Percentiles rank a stretch among this genome's conserved stretches.
Conservation (phyloP, 345 rosid genomes). For the Firmiana major region DNA sequence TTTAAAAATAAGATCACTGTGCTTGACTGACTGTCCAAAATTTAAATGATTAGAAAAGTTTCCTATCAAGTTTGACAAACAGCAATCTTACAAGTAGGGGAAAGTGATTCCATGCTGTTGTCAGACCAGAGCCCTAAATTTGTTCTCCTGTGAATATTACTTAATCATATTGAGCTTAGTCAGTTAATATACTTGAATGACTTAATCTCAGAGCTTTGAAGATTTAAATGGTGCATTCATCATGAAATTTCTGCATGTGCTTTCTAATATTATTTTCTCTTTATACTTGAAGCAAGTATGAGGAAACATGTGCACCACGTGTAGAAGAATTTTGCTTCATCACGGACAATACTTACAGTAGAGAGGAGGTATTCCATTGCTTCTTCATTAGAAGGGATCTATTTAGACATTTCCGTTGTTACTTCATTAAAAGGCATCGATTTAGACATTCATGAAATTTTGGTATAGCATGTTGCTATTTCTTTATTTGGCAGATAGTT, state of each 20-base stretch:
- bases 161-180: not conserved
- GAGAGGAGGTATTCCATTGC: constrained; percentile 49
- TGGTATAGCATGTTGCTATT: not conserved
- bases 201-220: not conserved
- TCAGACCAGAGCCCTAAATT: not conserved
- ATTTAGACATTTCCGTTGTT: constrained; percentile 5
- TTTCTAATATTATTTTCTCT: constrained; percentile 8
- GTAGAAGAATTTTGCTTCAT: constrained; percentile 93
- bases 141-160: not conserved
- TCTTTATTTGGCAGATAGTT: not conserved
- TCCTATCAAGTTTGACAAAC: no score
- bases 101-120: not conserved
- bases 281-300: constrained; percentile 60
- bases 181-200: not conserved
- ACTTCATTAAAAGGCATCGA: not conserved
- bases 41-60: not conserved
- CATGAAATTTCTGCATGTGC: constrained; percentile 7
- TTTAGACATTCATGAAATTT: not conserved
- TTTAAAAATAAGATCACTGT: not conserved
- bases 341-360: constrained; percentile 78
- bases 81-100: no score
- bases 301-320: constrained; percentile 79
- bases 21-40: not conserved
- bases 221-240: not conserved
- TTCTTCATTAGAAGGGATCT: not conserved